Evolutionary conservation across 768 basidiomycete genomes (phyloP).

Genomic region (Mycena albidolilacea): DNA sequence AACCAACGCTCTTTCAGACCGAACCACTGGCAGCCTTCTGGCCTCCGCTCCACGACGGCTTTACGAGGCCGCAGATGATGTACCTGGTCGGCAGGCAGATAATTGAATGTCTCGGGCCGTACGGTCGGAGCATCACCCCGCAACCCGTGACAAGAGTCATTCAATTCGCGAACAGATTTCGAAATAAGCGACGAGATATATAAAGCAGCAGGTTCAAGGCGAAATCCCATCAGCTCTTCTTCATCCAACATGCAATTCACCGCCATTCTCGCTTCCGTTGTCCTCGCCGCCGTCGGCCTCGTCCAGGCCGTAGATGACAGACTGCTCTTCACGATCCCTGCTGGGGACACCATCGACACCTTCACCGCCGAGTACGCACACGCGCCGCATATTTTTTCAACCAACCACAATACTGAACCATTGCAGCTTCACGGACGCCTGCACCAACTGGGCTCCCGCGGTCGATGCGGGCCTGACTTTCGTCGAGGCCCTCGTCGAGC

Average conservation of each 20-base stretch:
- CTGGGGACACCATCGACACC: slow-evolving; percentile 2
- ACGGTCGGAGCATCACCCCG: too few species aligned
- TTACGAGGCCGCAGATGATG: too few species aligned
- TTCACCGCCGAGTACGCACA: slow-evolving; percentile 23
- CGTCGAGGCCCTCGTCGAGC: slow-evolving; percentile 3
- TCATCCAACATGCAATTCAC: slow-evolving; percentile 8
- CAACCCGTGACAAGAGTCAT: too few species aligned
- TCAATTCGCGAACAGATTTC: too few species aligned
- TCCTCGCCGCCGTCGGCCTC: slow-evolving; percentile 15
- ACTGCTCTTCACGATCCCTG: slow-evolving; percentile 8
- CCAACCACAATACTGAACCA: neutral
- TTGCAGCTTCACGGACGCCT: neutral
- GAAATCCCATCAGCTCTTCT: neutral
- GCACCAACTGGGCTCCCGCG: slow-evolving; percentile 15
- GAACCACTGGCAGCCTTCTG: too few species aligned
- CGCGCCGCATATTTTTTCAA: neutral
- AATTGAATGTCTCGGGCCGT: too few species aligned
- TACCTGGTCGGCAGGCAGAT: too few species aligned
- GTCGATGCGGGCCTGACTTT: slow-evolving; percentile 6
- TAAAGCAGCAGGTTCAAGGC: too few species aligned
- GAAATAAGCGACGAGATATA: too few species aligned
- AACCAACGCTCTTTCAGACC: too few species aligned
- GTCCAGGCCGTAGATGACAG: slow-evolving; percentile 22
- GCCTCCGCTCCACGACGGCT: too few species aligned
- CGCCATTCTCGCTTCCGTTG: neutral